These are phyloP conservation scores for Tricholoma terreum DNA, from an alignment of 768 basidiomycete species.

Conservation along the genomic window DNA sequence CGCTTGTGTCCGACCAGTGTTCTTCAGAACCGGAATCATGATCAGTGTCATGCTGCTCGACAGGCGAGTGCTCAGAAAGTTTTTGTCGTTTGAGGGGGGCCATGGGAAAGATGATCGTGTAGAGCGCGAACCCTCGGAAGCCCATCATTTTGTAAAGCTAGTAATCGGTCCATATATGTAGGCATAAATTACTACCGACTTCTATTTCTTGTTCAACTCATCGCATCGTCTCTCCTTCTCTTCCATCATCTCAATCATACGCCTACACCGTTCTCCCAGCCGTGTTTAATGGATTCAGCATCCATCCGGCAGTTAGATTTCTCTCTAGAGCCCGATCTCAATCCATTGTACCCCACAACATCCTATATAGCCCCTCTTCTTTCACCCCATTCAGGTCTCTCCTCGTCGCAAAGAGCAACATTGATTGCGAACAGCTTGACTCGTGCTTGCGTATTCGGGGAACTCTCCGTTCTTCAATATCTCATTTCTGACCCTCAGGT, in stretches of 20 bases:
- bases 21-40: conserved; percentile 16
- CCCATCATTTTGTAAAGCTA: no score
- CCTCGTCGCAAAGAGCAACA: conserved; percentile 61
- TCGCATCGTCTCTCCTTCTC: no score
- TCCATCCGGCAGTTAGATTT: conserved; percentile 45
- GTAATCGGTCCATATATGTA: no score
- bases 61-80: conserved; percentile 30
- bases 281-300: conserved; percentile 10
- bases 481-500: conserved; percentile 67
- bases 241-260: background rate
- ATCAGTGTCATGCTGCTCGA: conserved; percentile 21
- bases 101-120: conserved; percentile 30
- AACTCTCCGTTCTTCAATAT: conserved; percentile 67
- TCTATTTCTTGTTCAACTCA: no score
- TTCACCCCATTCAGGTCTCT: conserved; percentile 63
- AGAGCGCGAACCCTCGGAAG: no score
- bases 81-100: conserved; percentile 53
- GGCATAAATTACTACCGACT: no score
- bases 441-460: conserved; percentile 78
- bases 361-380: conserved; percentile 60
- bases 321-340: conserved; percentile 74
- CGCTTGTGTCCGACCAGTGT: conserved; percentile 10
- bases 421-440: conserved; percentile 72
- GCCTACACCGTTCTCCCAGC: background rate
- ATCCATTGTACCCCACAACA: conserved; percentile 73